Evolutionary conservation across 148 eudicot genomes (phyloP), one percentile per base, ranked within the genome.

Genomic region (Drosera capensis): DNA sequence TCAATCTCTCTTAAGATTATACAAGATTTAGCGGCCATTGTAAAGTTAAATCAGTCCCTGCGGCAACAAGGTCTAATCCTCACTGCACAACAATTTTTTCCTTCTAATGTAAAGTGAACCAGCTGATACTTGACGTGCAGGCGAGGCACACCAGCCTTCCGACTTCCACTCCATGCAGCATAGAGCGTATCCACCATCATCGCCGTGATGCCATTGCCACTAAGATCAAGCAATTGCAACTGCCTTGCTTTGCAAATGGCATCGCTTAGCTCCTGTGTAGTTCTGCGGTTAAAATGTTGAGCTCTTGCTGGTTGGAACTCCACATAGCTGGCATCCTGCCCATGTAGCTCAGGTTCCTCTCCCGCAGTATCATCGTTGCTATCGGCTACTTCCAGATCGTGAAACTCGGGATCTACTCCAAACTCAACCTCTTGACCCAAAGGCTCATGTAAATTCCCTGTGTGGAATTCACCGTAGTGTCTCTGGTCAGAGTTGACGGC

Each of bases 21-120:
- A n/a, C n/a, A n/a, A n/a, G n/a, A n/a, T n/a, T n/a, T n/a, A n/a
- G n/a, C n/a, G n/a, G n/a, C n/a, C n/a, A n/a, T n/a, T n/a, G n/a
- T n/a, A n/a, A n/a, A 34, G 21, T 23, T 21, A 20, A 2, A 64
- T 60, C 60, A 78, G 51, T 68, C 62, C 63, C 65, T 80, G 60
- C 67, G 52, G 65, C 99, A 90, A 62, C 99, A 90, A 25, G 84
- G 68, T 47, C 66, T 84, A 13, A 70, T 54, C 20, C 77, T n/a
- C n/a, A n/a, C n/a, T n/a, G n/a, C 77, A 40, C 92, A 90, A 42
- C 93, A 78, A 19, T 58, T 50, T 23, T 51, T 62, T 5, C 79
- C 85, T 54, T 69, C 65, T 20, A 74, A 60, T 2, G 71, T 68
- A 8, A 84, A 70, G 58, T 90, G 95, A 40, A 90, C 50, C 23